phyloP scores from a whole-genome alignment of 225 moss, liverwort and hornwort genomes.

The Anthoceros angustus region DNA sequence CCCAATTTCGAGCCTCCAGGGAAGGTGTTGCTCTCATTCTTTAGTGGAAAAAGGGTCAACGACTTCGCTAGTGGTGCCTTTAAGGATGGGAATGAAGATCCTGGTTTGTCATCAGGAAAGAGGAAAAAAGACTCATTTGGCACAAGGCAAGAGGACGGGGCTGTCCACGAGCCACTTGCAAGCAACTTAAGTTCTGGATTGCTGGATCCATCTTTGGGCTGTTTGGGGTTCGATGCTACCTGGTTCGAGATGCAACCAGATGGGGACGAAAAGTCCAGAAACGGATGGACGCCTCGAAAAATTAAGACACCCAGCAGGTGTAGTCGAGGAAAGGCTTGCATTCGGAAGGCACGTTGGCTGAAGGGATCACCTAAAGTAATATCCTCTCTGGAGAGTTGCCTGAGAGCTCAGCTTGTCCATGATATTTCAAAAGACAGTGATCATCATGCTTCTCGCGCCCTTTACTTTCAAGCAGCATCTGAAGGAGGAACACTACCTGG shows the following conservation, averaged over 20 bases:
- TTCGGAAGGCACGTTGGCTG: constrained; percentile 19
- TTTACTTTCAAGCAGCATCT: constrained; percentile 33
- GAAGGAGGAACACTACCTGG: constrained; percentile 9
- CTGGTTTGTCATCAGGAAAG: neutral
- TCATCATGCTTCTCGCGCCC: constrained; percentile 29
- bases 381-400: constrained; percentile 81
- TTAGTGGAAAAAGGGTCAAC: neutral
- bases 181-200: neutral
- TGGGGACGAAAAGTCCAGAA: neutral
- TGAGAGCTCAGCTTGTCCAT: constrained; percentile 59
- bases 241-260: neutral
- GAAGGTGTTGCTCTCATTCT: neutral
- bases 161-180: neutral
- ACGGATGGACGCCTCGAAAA: neutral
- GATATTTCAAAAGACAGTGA: constrained; percentile 20
- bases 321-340: constrained; percentile 8
- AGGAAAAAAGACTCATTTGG: neutral
- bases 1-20: neutral
- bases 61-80: neutral
- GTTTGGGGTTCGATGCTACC: neutral
- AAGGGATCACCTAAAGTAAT: constrained; percentile 67
- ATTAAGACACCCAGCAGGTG: constrained; percentile 6
- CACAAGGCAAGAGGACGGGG: neutral
- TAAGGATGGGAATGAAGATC: neutral
- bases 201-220: neutral